Base-by-base conservation (phyloP, 352 stramenopile species). In the Phytophthora agathidicida region DNA sequence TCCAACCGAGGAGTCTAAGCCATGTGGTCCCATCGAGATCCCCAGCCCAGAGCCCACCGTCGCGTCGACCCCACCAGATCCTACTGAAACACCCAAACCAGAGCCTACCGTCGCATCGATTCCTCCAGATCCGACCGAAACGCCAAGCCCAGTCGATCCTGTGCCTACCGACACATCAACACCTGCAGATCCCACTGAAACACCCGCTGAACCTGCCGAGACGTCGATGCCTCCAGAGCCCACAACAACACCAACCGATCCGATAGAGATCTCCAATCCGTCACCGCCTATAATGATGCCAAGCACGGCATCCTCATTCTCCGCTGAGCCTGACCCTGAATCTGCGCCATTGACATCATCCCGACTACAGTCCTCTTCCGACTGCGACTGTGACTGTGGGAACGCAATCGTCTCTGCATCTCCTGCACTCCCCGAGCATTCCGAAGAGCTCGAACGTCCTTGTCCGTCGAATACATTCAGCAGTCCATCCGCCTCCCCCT, bases 331-430 rank as follows among this genome's bases (percentile, higher is more conserved):
- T 42, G 57, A 64, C 16, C 38, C 50, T 51, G 49, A 44, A 32
- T 16, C n/a, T 26, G 49, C 49, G 2, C 33, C 42, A 8, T 42
- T 58, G 16, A 67, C 47, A 60, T 37, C 14, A n/a, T 46, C 49
- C 27, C 48, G 36, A 17, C 42, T 70, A 38, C 49, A 63, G 32
- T 70, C 48, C 20, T 59, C 28, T n/a, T n/a, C n/a, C n/a, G n/a
- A n/a, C n/a, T n/a, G n/a, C 24, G 44, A 58, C 14, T 60, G 55
- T 10, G 37, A 49, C 17, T 51, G 50, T 19, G 47, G 47, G 26
- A 71, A 46, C 30, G 62, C 26, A 17, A 68, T 60, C 10, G 26
- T 70, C 11, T 63, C 32, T 16, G 44, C 26, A 9, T 37, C 46
- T 22, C 16, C 54, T 47, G 26, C 45, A 45, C 64, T 62, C 17